Percentiles rank a stretch among this genome's conserved stretches.
Conservation (phyloP, 371 early-diverging fungal species). For the Sanchytrium tribonematis region DNA sequence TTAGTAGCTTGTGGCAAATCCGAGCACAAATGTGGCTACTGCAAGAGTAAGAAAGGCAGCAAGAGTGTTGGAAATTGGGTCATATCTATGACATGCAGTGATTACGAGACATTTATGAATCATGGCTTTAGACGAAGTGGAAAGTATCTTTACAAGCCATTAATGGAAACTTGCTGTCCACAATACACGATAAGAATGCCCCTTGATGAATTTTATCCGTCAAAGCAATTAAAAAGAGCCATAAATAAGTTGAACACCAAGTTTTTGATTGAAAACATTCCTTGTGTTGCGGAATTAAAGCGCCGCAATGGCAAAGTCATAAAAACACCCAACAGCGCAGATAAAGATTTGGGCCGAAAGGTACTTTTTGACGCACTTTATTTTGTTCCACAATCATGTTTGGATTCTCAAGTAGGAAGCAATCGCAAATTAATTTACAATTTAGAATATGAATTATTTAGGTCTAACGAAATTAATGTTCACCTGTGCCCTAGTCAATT, state of each 20-base stretch:
- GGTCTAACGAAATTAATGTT: background rate
- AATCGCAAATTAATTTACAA: background rate
- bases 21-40: background rate
- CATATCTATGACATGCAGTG: background rate
- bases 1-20: background rate
- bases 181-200: background rate
- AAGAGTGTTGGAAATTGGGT: background rate
- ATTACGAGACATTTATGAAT: background rate
- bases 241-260: background rate
- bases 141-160: background rate
- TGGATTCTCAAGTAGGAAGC: background rate
- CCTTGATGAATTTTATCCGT: background rate
- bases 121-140: background rate
- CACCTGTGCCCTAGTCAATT: background rate
- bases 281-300: too few relatives aligned
- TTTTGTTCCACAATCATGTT: background rate
- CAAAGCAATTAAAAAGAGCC: background rate
- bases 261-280: background rate
- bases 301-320: background rate
- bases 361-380: background rate
- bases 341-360: background rate
- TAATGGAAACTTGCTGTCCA: background rate
- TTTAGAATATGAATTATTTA: background rate
- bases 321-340: background rate
- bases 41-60: background rate